Evolutionary conservation across 345 rosid species (phyloP).

Genomic region (Microcos paniculata): DNA sequence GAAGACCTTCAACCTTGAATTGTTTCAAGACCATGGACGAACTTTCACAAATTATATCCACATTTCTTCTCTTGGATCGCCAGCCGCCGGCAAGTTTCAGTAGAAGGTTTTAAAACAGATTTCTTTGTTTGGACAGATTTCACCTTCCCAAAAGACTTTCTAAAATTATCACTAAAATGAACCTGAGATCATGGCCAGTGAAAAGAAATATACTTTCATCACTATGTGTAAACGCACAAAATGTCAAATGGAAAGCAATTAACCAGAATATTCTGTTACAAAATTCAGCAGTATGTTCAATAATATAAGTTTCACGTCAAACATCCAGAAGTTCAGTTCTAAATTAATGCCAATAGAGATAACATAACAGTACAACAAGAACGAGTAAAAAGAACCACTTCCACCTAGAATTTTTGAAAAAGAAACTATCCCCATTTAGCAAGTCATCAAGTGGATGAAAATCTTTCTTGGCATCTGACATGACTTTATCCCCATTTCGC

Average conservation of each 20-base stretch:
- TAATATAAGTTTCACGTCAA: background rate
- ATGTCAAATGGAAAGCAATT: background rate
- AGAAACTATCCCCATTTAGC: slow-evolving; percentile 26
- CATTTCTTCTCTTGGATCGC: slow-evolving; percentile 43
- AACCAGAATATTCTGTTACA: background rate
- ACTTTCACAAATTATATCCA: slow-evolving; percentile 29
- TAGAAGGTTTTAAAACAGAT: slow-evolving; percentile 29
- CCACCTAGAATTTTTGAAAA: slow-evolving; percentile 45
- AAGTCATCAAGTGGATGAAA: slow-evolving; percentile 41
- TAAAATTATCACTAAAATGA: slow-evolving; percentile 46
- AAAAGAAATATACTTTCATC: background rate
- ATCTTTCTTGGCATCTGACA: slow-evolving; percentile 35
- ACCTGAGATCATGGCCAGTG: slow-evolving; percentile 33
- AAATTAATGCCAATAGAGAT: background rate
- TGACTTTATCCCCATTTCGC: slow-evolving; percentile 15
- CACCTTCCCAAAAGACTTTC: slow-evolving; percentile 47
- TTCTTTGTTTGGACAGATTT: slow-evolving; percentile 23
- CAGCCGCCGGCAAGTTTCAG: slow-evolving; percentile 47
- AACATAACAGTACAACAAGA: background rate
- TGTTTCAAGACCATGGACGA: slow-evolving; percentile 43
- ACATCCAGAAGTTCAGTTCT: background rate
- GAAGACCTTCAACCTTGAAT: slow-evolving; percentile 36
- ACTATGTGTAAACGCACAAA: background rate
- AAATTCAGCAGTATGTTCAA: background rate
- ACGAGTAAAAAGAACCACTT: slow-evolving; percentile 14